Percentiles rank a stretch among this genome's conserved stretches.
Evolutionary conservation across 306 rosid species (phyloP).

Genomic region (Arachis hypogaea): DNA sequence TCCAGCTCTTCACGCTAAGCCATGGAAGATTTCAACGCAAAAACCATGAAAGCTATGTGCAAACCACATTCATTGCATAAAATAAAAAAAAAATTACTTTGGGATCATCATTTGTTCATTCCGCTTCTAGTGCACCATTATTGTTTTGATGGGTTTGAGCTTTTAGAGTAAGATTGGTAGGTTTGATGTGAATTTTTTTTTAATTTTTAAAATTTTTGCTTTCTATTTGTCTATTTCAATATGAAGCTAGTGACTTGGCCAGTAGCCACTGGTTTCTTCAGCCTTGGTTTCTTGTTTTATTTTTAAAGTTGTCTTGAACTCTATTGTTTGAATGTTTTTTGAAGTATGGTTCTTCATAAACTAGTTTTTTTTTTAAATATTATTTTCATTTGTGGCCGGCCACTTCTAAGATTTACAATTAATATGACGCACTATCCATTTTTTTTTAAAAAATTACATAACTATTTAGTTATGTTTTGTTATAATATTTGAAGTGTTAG

Average conservation of each 20-base stretch:
- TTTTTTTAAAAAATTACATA: no score
- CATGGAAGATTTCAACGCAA: slow-evolving; percentile 53
- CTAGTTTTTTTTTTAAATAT: background rate
- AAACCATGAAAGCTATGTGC: slow-evolving; percentile 56
- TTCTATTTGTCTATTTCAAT: background rate
- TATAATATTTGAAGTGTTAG: no score
- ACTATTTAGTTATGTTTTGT: no score
- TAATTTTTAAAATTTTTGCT: background rate
- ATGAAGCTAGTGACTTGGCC: background rate
- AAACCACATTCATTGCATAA: slow-evolving; percentile 37
- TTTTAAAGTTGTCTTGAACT: background rate
- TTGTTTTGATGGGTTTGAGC: slow-evolving; percentile 33
- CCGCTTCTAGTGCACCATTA: background rate
- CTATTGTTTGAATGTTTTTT: slow-evolving; percentile 46
- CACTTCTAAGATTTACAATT: slow-evolving; percentile 27
- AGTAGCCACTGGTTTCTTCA: slow-evolving; percentile 10
- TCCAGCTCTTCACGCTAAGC: slow-evolving; percentile 73
- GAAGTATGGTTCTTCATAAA: slow-evolving; percentile 40
- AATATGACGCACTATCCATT: no score
- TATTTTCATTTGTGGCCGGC: slow-evolving; percentile 25
- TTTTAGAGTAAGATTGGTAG: slow-evolving; percentile 49
- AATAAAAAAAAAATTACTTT: slow-evolving; percentile 36
- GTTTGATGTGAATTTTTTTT: slow-evolving; percentile 16
- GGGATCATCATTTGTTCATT: slow-evolving; percentile 34
- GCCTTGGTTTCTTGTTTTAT: no score